A percentile compares a stretch with the other conserved stretches of the same genome.
phyloP scores from a whole-genome alignment of 2,329 filamentous ascomycete genomes.

The Aspergillus fumigatus region DNA sequence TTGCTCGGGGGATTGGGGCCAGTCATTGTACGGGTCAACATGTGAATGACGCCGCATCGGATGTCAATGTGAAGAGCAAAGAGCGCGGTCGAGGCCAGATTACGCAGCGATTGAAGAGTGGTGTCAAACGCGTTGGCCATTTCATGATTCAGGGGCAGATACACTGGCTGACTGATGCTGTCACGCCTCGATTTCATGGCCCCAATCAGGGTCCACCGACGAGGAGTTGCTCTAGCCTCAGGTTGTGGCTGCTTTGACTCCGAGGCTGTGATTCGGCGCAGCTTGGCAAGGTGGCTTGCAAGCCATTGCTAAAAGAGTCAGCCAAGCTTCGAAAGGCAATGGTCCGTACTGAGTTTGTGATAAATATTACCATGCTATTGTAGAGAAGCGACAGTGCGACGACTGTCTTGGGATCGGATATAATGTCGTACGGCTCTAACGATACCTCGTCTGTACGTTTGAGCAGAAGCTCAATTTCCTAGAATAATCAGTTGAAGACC shows the following conservation, averaged over 20 bases:
- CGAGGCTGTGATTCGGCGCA: conserved; percentile 80
- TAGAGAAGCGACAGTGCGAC: conserved; percentile 82
- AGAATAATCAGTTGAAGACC: conserved; percentile 17
- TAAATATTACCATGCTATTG: conserved; percentile 68
- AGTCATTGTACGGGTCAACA: conserved; percentile 63
- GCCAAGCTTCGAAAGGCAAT: conserved; percentile 1
- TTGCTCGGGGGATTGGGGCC: conserved; percentile 44
- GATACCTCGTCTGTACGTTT: conserved; percentile 53
- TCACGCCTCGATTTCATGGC: conserved; percentile 57
- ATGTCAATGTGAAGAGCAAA: conserved; percentile 86
- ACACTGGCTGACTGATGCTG: conserved; percentile 57
- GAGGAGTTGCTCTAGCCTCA: conserved; percentile 51
- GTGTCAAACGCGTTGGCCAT: conserved; percentile 83
- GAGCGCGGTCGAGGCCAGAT: conserved; percentile 73
- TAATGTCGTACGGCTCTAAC: conserved; percentile 74
- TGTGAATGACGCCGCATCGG: conserved; percentile 77
- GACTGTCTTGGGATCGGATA: conserved; percentile 83
- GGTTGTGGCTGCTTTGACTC: conserved; percentile 41
- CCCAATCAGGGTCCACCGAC: conserved; percentile 79
- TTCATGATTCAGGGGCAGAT: conserved; percentile 82
- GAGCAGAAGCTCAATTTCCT: conserved; percentile 53
- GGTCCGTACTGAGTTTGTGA: not conserved
- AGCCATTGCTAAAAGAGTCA: conserved; percentile 67
- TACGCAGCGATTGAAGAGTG: conserved; percentile 76
- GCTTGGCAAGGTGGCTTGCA: conserved; percentile 70